Percentiles rank a stretch among this genome's conserved stretches.
These are phyloP conservation scores for Bruguiera parviflora DNA, from an alignment of 345 rosid genomes.

Conservation along the genomic window DNA sequence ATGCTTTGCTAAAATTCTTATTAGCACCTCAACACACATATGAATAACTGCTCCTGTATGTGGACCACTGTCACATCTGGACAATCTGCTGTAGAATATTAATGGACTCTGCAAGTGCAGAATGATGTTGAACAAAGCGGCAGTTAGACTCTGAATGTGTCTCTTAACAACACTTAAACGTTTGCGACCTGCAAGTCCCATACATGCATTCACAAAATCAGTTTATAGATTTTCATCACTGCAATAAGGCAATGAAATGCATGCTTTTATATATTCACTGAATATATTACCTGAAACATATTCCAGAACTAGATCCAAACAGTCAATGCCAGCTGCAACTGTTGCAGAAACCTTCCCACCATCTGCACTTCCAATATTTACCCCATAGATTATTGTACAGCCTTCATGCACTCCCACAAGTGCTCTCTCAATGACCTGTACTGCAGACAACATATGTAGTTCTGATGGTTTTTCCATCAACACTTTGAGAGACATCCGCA, in stretches of 20 bases:
- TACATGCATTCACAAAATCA: neutral
- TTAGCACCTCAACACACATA: slow-evolving; percentile 84
- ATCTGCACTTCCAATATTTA: slow-evolving; percentile 51
- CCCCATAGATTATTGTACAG: slow-evolving; percentile 37
- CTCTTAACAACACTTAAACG: slow-evolving; percentile 55
- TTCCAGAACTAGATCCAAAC: slow-evolving; percentile 85
- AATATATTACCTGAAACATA: slow-evolving; percentile 61
- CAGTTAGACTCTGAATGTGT: slow-evolving; percentile 58
- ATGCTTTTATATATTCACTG: neutral
- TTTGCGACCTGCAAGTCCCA: slow-evolving; percentile 49
- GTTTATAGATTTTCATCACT: neutral
- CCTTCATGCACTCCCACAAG: slow-evolving; percentile 65
- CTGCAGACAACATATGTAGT: slow-evolving; percentile 57
- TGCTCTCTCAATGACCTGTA: slow-evolving; percentile 78
- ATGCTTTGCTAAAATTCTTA: slow-evolving; percentile 69
- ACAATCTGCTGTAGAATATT: slow-evolving; percentile 40
- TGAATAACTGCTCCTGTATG: slow-evolving; percentile 86
- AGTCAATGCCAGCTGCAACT: slow-evolving; percentile 82
- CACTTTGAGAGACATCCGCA: slow-evolving; percentile 64
- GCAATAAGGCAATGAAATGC: neutral
- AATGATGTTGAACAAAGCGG: slow-evolving; percentile 68
- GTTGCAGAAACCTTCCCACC: slow-evolving; percentile 65
- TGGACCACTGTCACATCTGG: slow-evolving; percentile 37
- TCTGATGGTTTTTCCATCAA: slow-evolving; percentile 58
- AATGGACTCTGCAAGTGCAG: slow-evolving; percentile 75